Evolutionary conservation across 2,329 filamentous ascomycete species (phyloP), one percentile per base, ranked within the genome.

Genomic region (Biscogniauxia mediterranea): DNA sequence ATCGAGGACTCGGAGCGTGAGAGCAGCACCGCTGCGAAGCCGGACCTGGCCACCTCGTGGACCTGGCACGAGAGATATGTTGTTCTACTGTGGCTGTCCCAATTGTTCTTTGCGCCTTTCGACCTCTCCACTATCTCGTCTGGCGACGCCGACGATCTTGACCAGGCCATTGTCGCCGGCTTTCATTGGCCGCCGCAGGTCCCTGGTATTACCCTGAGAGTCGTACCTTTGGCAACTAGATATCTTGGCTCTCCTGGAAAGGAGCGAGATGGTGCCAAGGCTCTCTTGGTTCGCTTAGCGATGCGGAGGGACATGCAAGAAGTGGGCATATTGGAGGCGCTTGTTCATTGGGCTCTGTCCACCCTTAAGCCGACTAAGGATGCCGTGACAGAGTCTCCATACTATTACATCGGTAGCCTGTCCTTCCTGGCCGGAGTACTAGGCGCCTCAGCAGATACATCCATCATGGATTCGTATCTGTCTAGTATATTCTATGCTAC

Each of bases 11-110:
- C 80, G 0, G 83, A 85, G 66, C 65, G 70, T n/a, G 66, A 66
- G 66, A 56, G 52, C 1, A 63, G 63, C 49, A 32, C 59, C 2
- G 32, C 60, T 1, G 51, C 54, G 5, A 61, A 64, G 26, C 38
- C 55, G 1, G 64, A 69, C n/a, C 55, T 64, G 1, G 55, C 61
- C 0, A 67, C 69, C 5, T 60, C 68, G 23, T 86, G 90, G 81
- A 81, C 82, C 1, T 99, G 95, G 95, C 89, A 97, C 73, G 91
- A 97, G 75, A 84, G 91, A 58, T 98, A 97, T 71, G 81, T 97
- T 19, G 86, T 93, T 52, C 80, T 98, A 4, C 81, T 97, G 9
- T 99, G 95, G 95, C 84, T 94, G 28, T 91, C 90, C 0, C 90
- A 95, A 75, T 79, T 95, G 17, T 81, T 94, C 61, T 83, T 94